These are phyloP conservation scores for Marasmius tenuissimus DNA, from an alignment of 1,284 basidiomycete genomes.

Conservation along the genomic window DNA sequence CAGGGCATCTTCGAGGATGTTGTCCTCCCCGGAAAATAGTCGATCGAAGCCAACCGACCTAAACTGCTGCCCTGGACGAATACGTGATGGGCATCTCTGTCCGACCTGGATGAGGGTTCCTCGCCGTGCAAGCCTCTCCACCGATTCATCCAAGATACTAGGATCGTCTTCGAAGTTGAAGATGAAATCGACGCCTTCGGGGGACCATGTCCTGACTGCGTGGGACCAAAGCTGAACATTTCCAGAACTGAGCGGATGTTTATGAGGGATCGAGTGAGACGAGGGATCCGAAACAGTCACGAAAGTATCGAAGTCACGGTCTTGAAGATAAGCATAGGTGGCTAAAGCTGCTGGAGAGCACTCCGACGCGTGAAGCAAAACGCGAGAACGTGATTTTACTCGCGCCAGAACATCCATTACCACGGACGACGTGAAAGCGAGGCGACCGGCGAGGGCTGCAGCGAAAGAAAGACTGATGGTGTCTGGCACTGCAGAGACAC, in stretches of 20 bases:
- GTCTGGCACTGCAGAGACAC: not conserved
- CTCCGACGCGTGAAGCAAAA: not conserved
- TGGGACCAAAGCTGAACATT: not conserved
- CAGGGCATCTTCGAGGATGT: not conserved
- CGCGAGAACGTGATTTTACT: not conserved
- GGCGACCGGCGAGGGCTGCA: slow-evolving; percentile 1
- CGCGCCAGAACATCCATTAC: not conserved
- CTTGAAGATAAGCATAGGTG: not conserved
- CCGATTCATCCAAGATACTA: not conserved
- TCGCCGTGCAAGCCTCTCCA: not conserved
- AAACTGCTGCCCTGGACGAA: not conserved
- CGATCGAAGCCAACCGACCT: not conserved
- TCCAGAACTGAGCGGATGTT: not conserved
- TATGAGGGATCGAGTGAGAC: not conserved
- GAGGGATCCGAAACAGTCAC: not conserved
- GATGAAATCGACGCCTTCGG: not conserved
- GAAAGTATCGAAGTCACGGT: not conserved
- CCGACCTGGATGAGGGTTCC: slow-evolving; percentile 4
- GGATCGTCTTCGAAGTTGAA: slow-evolving; percentile 1
- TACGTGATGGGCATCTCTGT: not conserved
- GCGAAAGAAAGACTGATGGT: not conserved
- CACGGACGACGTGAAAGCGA: slow-evolving; percentile 3
- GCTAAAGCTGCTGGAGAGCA: not conserved
- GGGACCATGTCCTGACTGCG: not conserved
- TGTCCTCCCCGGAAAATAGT: not conserved